These are phyloP conservation scores for Saccharomyces hybrid DNA, from an alignment of 1,139 yeast species.

Conservation along the genomic window DNA sequence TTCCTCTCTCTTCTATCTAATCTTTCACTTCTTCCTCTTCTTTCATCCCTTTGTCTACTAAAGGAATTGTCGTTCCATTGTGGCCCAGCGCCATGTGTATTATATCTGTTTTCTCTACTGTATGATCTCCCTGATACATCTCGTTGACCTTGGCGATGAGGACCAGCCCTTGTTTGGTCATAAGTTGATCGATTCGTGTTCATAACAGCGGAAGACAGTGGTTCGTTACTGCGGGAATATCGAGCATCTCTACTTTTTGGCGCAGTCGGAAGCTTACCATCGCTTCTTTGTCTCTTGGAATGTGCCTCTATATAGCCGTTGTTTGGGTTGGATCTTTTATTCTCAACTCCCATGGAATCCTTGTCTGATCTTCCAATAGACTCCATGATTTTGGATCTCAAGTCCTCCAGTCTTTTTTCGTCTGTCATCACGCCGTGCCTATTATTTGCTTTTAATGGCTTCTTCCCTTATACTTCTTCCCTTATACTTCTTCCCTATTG, in stretches of 20 bases:
- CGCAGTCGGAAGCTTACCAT: neutral
- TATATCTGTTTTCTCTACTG: neutral
- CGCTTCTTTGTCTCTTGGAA: neutral
- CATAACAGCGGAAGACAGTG: neutral
- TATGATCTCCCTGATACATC: neutral
- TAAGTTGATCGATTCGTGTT: neutral
- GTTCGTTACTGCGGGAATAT: neutral
- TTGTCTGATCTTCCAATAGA: conserved; percentile 16
- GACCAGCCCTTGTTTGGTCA: neutral
- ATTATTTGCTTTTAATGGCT: neutral
- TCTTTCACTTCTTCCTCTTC: neutral
- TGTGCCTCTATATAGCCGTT: neutral
- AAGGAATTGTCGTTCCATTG: neutral
- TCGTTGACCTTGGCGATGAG: neutral
- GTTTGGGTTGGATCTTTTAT: conserved; percentile 1
- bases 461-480: neutral
- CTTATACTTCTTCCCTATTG: neutral
- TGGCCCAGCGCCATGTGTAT: neutral
- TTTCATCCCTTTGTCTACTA: neutral
- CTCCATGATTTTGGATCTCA: conserved; percentile 26
- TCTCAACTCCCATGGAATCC: conserved; percentile 4
- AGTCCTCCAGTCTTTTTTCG: conserved; percentile 20
- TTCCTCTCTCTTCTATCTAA: neutral
- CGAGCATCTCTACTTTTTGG: neutral
- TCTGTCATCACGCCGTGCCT: conserved; percentile 6